Percentiles rank a stretch among this genome's conserved stretches.
These are phyloP conservation scores for Mycena latifolia DNA, from an alignment of 768 basidiomycete species.

Conservation along the genomic window DNA sequence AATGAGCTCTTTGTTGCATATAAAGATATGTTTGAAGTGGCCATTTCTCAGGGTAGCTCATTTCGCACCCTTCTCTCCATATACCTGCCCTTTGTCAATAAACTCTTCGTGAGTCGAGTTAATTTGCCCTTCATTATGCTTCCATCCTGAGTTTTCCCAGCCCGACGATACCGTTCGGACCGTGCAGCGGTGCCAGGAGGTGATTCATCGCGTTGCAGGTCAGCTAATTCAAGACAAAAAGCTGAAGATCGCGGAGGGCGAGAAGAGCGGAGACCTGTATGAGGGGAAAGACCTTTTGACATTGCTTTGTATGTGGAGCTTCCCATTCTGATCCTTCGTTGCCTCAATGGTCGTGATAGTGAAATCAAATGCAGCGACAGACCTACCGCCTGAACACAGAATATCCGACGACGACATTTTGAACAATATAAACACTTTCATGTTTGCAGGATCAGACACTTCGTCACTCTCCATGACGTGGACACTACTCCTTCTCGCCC, in stretches of 20 bases:
- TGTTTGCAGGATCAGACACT: constrained; percentile 93
- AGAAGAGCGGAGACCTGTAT: constrained; percentile 63
- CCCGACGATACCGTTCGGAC: constrained; percentile 64
- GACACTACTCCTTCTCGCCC: constrained; percentile 82
- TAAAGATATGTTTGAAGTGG: constrained; percentile 87
- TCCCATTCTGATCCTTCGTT: not conserved
- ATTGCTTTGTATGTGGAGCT: constrained; percentile 70
- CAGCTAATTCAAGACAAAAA: constrained; percentile 86
- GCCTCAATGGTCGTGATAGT: constrained; percentile 58
- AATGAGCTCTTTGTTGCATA: constrained; percentile 86
- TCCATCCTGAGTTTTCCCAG: constrained; percentile 47
- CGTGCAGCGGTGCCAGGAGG: constrained; percentile 66
- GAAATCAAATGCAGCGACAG: constrained; percentile 82
- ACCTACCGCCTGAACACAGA: constrained; percentile 75
- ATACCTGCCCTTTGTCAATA: constrained; percentile 69
- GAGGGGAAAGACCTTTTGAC: constrained; percentile 83
- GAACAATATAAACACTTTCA: constrained; percentile 88
- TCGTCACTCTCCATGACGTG: constrained; percentile 87
- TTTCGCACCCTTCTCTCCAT: constrained; percentile 62
- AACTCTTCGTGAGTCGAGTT: constrained; percentile 73
- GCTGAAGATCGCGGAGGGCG: constrained; percentile 71
- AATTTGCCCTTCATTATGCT: not conserved
- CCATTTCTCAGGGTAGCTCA: constrained; percentile 67
- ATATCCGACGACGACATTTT: constrained; percentile 92
- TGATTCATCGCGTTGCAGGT: constrained; percentile 80